Conservation (phyloP, 148 eudicot genomes). For the Chenopodium album region DNA sequence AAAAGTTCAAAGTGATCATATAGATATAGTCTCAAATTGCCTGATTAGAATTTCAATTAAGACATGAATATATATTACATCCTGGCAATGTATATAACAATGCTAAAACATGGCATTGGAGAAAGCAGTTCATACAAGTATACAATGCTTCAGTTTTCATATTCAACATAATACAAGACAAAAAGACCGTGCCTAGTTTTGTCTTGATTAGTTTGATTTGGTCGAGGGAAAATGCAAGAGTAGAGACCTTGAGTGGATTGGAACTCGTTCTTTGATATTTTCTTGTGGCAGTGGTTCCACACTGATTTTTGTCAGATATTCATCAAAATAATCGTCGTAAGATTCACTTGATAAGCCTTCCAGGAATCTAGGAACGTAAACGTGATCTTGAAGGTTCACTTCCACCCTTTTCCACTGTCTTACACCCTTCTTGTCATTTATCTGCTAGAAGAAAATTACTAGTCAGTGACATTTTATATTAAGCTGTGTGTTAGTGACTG, state of each 20-base stretch:
- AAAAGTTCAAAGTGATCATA: too few relatives aligned
- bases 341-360: slow-evolving; percentile 29
- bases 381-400: slow-evolving; percentile 58
- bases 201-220: not conserved
- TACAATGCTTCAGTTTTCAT: too few relatives aligned
- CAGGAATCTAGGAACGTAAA: slow-evolving; percentile 44
- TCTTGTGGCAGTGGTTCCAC: slow-evolving; percentile 49
- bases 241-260: not conserved
- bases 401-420: slow-evolving; percentile 65
- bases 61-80: too few relatives aligned
- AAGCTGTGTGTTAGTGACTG: not conserved
- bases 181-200: not conserved
- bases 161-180: too few relatives aligned
- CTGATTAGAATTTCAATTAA: too few relatives aligned
- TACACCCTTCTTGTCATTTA: slow-evolving; percentile 41
- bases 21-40: too few relatives aligned
- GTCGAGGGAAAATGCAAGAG: not conserved
- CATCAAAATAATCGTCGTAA: slow-evolving; percentile 46
- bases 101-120: too few relatives aligned
- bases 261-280: not conserved
- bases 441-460: slow-evolving; percentile 33
- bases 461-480: too few relatives aligned
- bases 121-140: too few relatives aligned
- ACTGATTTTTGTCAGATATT: slow-evolving; percentile 58
- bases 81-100: too few relatives aligned